Percentiles rank a stretch among this genome's conserved stretches.
These are phyloP conservation scores for Rhizoclosmatium globosum DNA, from an alignment of 192 early-diverging fungal genomes.

Conservation along the genomic window DNA sequence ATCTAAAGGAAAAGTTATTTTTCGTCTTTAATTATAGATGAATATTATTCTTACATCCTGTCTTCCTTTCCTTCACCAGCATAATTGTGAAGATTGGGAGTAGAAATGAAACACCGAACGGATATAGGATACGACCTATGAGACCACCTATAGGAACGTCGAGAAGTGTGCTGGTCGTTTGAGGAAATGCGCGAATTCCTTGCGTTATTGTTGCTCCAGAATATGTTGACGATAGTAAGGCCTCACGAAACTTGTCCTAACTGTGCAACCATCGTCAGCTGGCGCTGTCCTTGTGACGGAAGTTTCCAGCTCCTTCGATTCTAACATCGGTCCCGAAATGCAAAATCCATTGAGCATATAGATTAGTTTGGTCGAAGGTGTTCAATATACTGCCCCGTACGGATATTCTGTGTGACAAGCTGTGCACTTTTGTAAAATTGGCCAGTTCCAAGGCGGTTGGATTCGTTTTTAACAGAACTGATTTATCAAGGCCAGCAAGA, in stretches of 20 bases:
- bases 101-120: constrained; percentile 80
- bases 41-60: constrained; percentile 46
- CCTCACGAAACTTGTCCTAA: constrained; percentile 47
- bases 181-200: constrained; percentile 70
- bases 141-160: constrained; percentile 62
- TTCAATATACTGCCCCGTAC: constrained; percentile 61
- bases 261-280: constrained; percentile 56
- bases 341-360: constrained; percentile 46
- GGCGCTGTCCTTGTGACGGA: constrained; percentile 60
- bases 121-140: constrained; percentile 74
- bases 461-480: constrained; percentile 9
- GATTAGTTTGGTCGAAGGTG: constrained; percentile 46
- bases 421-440: constrained; percentile 27
- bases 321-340: constrained; percentile 58
- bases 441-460: constrained; percentile 12
- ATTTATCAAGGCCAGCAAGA: constrained; percentile 49
- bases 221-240: constrained; percentile 33
- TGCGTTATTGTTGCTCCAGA: constrained; percentile 66
- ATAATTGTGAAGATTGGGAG: constrained; percentile 75
- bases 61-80: constrained; percentile 79
- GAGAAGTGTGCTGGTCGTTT: constrained; percentile 45
- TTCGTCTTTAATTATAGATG: not conserved
- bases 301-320: constrained; percentile 53
- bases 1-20: not conserved
- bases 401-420: constrained; percentile 57